phyloP scores from a whole-genome alignment of 805 yeast genomes.

The Zygosaccharomyces siamensis region DNA sequence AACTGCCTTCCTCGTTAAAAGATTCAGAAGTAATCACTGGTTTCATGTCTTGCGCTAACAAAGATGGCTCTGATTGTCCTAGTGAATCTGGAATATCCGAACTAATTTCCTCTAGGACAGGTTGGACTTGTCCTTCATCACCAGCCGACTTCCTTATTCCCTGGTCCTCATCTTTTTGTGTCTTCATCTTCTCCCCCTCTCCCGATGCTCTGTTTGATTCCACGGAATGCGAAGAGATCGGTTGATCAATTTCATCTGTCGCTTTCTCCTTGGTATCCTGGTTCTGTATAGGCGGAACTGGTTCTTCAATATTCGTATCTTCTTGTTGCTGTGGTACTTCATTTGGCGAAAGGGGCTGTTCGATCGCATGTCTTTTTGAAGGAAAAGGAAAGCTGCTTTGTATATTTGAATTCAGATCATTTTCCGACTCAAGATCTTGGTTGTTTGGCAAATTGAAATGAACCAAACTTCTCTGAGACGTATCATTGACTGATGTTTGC shows the following conservation, averaged over 20 bases:
- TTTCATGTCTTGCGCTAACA: neutral
- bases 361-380: neutral
- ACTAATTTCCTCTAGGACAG: neutral
- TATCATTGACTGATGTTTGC: neutral
- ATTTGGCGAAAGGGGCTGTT: neutral
- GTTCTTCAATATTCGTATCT: neutral
- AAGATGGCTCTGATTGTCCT: neutral
- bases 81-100: neutral
- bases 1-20: neutral
- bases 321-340: neutral
- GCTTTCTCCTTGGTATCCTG: neutral
- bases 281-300: neutral
- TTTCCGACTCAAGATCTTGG: neutral
- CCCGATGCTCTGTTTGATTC: neutral
- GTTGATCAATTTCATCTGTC: neutral
- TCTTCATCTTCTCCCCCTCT: neutral
- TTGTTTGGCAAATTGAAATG: neutral
- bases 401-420: neutral
- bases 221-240: neutral
- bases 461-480: neutral
- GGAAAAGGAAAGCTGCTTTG: neutral
- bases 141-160: neutral
- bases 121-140: neutral
- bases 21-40: neutral
- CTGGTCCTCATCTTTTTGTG: neutral